Evolutionary conservation across 2,329 filamentous ascomycete species (phyloP).

Genomic region (Aspergillus pseudoglaucus): DNA sequence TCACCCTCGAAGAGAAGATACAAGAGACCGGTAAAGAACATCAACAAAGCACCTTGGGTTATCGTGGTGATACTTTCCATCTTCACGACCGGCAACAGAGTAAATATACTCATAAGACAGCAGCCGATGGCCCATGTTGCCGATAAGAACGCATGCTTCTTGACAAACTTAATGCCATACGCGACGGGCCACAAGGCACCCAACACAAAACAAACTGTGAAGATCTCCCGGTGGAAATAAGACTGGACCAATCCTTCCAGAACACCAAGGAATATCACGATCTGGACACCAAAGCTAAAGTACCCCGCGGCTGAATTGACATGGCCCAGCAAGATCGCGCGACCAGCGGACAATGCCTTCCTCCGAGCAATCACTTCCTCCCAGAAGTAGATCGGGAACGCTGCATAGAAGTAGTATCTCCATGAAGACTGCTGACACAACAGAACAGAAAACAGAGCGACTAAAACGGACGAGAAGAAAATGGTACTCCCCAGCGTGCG

Average conservation of each 20-base stretch:
- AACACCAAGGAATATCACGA: slow-evolving; percentile 62
- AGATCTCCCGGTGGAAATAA: slow-evolving; percentile 84
- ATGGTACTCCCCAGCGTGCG: slow-evolving; percentile 55
- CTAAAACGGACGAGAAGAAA: slow-evolving; percentile 69
- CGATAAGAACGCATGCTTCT: slow-evolving; percentile 57
- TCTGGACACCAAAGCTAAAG: slow-evolving; percentile 57
- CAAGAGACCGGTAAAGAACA: slow-evolving; percentile 66
- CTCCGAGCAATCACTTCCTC: slow-evolving; percentile 83
- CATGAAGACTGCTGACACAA: slow-evolving; percentile 69
- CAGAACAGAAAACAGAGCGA: slow-evolving; percentile 71
- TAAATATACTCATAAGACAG: slow-evolving; percentile 81
- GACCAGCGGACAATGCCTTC: slow-evolving; percentile 61
- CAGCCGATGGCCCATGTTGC: slow-evolving; percentile 71
- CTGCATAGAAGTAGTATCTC: slow-evolving; percentile 84
- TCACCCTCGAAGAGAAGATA: slow-evolving; percentile 76
- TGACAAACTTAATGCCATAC: slow-evolving; percentile 68
- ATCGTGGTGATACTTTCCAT: slow-evolving; percentile 68
- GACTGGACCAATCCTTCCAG: slow-evolving; percentile 79
- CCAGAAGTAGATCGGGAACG: slow-evolving; percentile 95
- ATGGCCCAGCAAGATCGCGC: slow-evolving; percentile 62
- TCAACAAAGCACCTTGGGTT: slow-evolving; percentile 66
- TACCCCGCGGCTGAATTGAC: slow-evolving; percentile 55
- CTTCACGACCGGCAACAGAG: slow-evolving; percentile 80
- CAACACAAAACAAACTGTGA: slow-evolving; percentile 71
- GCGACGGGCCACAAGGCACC: slow-evolving; percentile 71